These are phyloP conservation scores for Bacidia rubella DNA, from an alignment of 495 filamentous ascomycete genomes.

Conservation along the genomic window DNA sequence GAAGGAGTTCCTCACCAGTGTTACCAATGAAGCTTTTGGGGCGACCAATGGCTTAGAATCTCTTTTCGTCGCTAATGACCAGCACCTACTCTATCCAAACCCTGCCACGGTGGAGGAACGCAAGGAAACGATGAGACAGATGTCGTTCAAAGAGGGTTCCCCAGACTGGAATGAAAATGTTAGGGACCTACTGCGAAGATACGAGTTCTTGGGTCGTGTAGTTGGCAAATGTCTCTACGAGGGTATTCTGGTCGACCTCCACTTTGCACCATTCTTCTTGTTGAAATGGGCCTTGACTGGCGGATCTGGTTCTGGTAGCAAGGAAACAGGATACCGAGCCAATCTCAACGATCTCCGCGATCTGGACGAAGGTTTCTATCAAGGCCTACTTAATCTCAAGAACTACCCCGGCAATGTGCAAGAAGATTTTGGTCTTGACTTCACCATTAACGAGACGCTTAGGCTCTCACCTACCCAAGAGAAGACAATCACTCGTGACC, in stretches of 20 bases:
- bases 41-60: slow-evolving; percentile 33
- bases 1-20: slow-evolving; percentile 89
- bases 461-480: slow-evolving; percentile 27
- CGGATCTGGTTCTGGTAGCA: slow-evolving; percentile 42
- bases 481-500: slow-evolving; percentile 51
- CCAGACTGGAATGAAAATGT: slow-evolving; percentile 44
- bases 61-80: slow-evolving; percentile 75
- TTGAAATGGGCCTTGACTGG: slow-evolving; percentile 82
- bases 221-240: slow-evolving; percentile 98
- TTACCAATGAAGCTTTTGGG: slow-evolving; percentile 77
- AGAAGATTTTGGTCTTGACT: slow-evolving; percentile 71
- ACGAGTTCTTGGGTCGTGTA: slow-evolving; percentile 84
- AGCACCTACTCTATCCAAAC: slow-evolving; percentile 84
- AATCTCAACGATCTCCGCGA: slow-evolving; percentile 89
- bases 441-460: slow-evolving; percentile 75
- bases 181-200: slow-evolving; percentile 52
- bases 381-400: slow-evolving; percentile 78
- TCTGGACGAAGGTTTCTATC: slow-evolving; percentile 85
- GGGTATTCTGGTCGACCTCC: slow-evolving; percentile 86
- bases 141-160: slow-evolving; percentile 38
- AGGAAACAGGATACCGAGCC: slow-evolving; percentile 62
- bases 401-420: slow-evolving; percentile 77
- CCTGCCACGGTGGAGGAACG: slow-evolving; percentile 64
- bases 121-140: slow-evolving; percentile 41
- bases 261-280: slow-evolving; percentile 91